A percentile compares a stretch with the other conserved stretches of the same genome.
These are phyloP conservation scores for Phycomyces blakesleeanus DNA, from an alignment of 192 early-diverging fungal genomes.

Conservation along the genomic window DNA sequence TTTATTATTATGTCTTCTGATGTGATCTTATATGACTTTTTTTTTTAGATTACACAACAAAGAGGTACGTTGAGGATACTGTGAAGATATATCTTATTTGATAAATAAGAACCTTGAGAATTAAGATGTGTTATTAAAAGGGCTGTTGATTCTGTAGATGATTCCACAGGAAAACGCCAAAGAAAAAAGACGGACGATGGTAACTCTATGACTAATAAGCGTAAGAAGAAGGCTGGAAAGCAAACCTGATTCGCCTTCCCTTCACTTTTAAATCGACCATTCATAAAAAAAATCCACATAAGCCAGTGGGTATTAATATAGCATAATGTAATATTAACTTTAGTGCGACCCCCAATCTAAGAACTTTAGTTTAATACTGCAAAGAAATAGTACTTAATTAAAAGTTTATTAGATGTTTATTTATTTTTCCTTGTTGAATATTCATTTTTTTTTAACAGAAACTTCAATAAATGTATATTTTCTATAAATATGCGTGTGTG, in stretches of 20 bases:
- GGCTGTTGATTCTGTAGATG: conserved; percentile 9
- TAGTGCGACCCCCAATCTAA: no score
- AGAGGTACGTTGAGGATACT: conserved; percentile 6
- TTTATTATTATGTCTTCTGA: not conserved
- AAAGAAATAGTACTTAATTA: no score
- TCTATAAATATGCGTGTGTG: no score
- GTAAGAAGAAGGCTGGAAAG: conserved; percentile 11
- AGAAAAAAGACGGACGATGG: conserved; percentile 24
- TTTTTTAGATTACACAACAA: not conserved
- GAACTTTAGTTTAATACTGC: no score
- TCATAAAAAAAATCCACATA: no score
- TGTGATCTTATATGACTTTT: not conserved
- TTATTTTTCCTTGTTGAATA: not conserved
- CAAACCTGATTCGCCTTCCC: not conserved
- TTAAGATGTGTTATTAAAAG: no score
- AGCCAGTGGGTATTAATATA: no score
- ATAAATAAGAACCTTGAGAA: no score
- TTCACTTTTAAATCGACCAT: not conserved
- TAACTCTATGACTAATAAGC: not conserved
- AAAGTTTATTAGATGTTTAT: not conserved
- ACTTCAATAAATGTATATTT: no score
- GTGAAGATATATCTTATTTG: no score
- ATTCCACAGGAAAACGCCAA: conserved; percentile 17
- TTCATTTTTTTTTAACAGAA: no score
- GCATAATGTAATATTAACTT: no score